A percentile compares a stretch with the other conserved stretches of the same genome.
Conservation (phyloP, 2,329 filamentous ascomycete genomes). For the Arthrobotrys conoides region DNA sequence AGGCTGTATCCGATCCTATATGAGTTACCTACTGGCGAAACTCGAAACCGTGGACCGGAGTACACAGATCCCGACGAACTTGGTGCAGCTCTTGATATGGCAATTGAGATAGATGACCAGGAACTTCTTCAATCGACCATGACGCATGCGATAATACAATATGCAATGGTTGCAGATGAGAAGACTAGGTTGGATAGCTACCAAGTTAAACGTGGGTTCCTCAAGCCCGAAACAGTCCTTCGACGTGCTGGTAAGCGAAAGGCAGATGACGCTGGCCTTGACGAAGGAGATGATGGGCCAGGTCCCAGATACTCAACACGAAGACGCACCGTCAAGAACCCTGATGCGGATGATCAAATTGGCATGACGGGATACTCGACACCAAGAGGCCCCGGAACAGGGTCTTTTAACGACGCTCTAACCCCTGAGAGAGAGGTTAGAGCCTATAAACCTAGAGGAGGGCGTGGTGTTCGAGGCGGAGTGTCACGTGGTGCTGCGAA, state of each 20-base stretch:
- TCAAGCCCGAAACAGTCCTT: slow-evolving; percentile 47
- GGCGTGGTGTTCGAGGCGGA: slow-evolving; percentile 37
- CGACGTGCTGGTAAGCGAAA: slow-evolving; percentile 40
- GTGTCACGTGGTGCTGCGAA: slow-evolving; percentile 32
- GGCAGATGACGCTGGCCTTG: slow-evolving; percentile 45
- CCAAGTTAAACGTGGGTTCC: slow-evolving; percentile 52
- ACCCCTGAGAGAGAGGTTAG: slow-evolving; percentile 55
- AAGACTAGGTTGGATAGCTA: slow-evolving; percentile 44
- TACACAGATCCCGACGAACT: slow-evolving; percentile 34
- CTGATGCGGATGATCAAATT: slow-evolving; percentile 50
- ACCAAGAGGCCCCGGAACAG: slow-evolving; percentile 25
- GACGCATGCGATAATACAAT: slow-evolving; percentile 37
- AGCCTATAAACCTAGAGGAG: slow-evolving; percentile 46
- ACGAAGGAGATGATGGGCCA: slow-evolving; percentile 49
- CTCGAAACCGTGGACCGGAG: slow-evolving; percentile 44
- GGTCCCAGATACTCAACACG: slow-evolving; percentile 49
- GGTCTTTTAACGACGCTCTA: slow-evolving; percentile 18
- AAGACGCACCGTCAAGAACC: slow-evolving; percentile 47
- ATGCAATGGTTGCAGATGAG: slow-evolving; percentile 49
- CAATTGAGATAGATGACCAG: slow-evolving; percentile 51
- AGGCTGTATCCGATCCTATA: slow-evolving; percentile 50
- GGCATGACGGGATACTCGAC: slow-evolving; percentile 51
- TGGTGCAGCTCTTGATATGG: slow-evolving; percentile 41
- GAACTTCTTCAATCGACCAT: slow-evolving; percentile 44
- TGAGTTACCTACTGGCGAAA: slow-evolving; percentile 40